Evolutionary conservation across 352 stramenopile species (phyloP).

Genomic region (Phytophthora litchii): DNA sequence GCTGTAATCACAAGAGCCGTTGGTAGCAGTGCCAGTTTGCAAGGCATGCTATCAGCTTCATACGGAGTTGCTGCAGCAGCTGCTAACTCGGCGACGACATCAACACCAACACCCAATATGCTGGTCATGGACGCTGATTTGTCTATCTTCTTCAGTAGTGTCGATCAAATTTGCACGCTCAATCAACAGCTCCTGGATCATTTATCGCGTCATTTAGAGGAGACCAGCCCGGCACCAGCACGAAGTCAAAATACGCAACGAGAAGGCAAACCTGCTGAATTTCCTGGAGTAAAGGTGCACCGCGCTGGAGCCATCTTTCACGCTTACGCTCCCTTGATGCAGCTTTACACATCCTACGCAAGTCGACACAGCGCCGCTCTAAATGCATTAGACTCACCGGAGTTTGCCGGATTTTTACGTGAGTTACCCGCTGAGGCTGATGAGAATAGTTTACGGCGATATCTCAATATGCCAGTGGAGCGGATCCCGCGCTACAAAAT

Average conservation of each 20-base stretch:
- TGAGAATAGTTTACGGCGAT: constrained; percentile 64
- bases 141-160: constrained; percentile 89
- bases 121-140: constrained; percentile 85
- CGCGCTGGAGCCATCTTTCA: constrained; percentile 83
- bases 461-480: constrained; percentile 90
- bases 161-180: constrained; percentile 88
- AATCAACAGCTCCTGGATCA: constrained; percentile 90
- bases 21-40: constrained; percentile 55
- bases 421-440: constrained; percentile 72
- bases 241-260: constrained; percentile 3
- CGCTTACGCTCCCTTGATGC: constrained; percentile 82
- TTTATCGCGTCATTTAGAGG: constrained; percentile 76
- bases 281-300: constrained; percentile 32
- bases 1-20: constrained; percentile 40
- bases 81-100: constrained; percentile 29
- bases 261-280: constrained; percentile 10
- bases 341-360: constrained; percentile 87
- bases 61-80: constrained; percentile 35
- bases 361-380: constrained; percentile 78
- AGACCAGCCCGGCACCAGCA: constrained; percentile 45
- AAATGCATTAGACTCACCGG: constrained; percentile 70
- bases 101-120: constrained; percentile 41
- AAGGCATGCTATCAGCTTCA: constrained; percentile 44
- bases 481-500: constrained; percentile 87
- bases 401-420: constrained; percentile 76